phyloP scores from a whole-genome alignment of 2,329 filamentous ascomycete genomes.

The Chrysosporium keratinophilum region DNA sequence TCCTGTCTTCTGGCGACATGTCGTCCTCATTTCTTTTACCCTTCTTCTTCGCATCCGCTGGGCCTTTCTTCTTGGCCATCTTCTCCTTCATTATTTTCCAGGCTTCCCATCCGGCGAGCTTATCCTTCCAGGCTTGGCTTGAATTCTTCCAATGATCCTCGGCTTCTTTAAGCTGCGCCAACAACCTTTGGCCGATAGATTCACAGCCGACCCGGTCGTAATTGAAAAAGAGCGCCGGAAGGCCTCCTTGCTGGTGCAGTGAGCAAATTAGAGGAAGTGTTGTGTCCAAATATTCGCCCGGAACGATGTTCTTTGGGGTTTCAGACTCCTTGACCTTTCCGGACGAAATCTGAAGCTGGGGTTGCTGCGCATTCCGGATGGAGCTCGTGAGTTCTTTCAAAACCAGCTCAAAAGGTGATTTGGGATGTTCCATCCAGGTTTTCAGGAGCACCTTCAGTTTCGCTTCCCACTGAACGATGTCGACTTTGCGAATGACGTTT shows the following conservation, averaged over 20 bases:
- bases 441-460: slow-evolving; percentile 49
- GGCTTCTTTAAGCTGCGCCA: slow-evolving; percentile 44
- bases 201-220: slow-evolving; percentile 61
- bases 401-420: slow-evolving; percentile 45
- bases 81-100: slow-evolving; percentile 40
- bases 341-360: slow-evolving; percentile 16
- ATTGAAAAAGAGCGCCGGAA: slow-evolving; percentile 68
- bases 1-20: slow-evolving; percentile 47
- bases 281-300: slow-evolving; percentile 22
- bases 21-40: slow-evolving; percentile 37
- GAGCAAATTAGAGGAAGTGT: slow-evolving; percentile 50
- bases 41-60: slow-evolving; percentile 23
- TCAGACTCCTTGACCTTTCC: slow-evolving; percentile 7
- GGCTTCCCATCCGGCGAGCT: slow-evolving; percentile 48
- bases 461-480: slow-evolving; percentile 57
- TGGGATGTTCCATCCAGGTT: slow-evolving; percentile 49
- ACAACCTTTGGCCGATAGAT: slow-evolving; percentile 42
- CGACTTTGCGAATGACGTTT: slow-evolving; percentile 50
- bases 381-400: slow-evolving; percentile 39
- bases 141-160: slow-evolving; percentile 50
- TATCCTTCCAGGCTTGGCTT: slow-evolving; percentile 50
- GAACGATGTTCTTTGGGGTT: neutral
- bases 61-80: slow-evolving; percentile 28
- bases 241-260: slow-evolving; percentile 52
- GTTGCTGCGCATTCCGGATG: slow-evolving; percentile 4